A percentile compares a stretch with the other conserved stretches of the same genome.
Conservation (phyloP, 129 eudicot species). For the Glebionis coronaria region DNA sequence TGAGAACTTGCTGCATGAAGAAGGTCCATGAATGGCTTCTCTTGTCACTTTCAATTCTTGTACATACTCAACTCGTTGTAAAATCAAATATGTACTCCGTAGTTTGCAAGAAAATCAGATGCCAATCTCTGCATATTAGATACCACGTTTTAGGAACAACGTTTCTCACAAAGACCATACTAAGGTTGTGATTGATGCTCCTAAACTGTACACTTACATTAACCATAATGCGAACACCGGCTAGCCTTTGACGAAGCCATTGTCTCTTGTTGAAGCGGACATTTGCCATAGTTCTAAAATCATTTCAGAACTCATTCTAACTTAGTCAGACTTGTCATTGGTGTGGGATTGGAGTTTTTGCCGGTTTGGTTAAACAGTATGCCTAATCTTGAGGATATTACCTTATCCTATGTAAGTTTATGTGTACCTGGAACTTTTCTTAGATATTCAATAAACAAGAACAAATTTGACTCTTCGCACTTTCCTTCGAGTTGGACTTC, state of each 20-base stretch:
- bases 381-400: too few relatives aligned
- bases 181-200: conserved; percentile 22
- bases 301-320: neutral
- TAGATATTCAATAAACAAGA: too few relatives aligned
- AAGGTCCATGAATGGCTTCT: conserved; percentile 89
- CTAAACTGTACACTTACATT: conserved; percentile 16
- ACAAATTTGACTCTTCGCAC: too few relatives aligned
- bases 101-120: conserved; percentile 68
- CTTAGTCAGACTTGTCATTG: conserved; percentile 22
- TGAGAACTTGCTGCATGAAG: conserved; percentile 88
- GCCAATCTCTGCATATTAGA: conserved; percentile 73
- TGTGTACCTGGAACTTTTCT: too few relatives aligned
- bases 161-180: too few relatives aligned
- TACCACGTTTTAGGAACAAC: too few relatives aligned
- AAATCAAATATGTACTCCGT: conserved; percentile 79
- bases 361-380: too few relatives aligned
- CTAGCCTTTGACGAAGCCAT: conserved; percentile 2
- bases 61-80: conserved; percentile 83
- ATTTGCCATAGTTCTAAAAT: neutral
- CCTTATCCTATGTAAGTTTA: too few relatives aligned
- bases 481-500: too few relatives aligned
- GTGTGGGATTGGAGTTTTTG: neutral
- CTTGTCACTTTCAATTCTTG: conserved; percentile 80
- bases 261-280: conserved; percentile 19
- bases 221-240: neutral